Evolutionary conservation across 1,139 yeast species (phyloP), one percentile per base, ranked within the genome.

Genomic region (Saccharomyces hybrid): DNA sequence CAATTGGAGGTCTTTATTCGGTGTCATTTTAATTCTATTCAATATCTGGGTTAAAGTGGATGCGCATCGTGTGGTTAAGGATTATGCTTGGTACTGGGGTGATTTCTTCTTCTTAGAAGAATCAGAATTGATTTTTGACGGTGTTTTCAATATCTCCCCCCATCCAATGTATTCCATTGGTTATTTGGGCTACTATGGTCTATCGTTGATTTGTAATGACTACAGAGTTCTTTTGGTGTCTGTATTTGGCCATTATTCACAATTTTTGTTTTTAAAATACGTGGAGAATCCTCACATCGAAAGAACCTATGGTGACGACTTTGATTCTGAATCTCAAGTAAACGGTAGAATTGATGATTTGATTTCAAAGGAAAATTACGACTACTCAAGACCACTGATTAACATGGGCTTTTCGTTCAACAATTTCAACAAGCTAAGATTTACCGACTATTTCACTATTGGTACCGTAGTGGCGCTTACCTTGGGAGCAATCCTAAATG

Each of bases 21-120:
- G 88, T 11, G 56, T 71, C 0, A 55, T 70, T 6, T 76, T 88
- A 61, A 80, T 87, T 56, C 61, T 84, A 50, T 88, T 88, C 74
- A 88, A 88, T 66, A 75, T 86, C 48, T 88, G 95, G 95, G 96
- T 88, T 52, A 88, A 88, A 68, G 75, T 88, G 14, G 93, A 88
- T 71, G 96, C 96, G 42, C 96, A 88, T 69, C 80, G 90, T 61
- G 91, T 89, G 26, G 91, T 88, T 55, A 88, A 88, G 68, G 96
- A 88, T 70, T 89, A 84, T 67, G 96, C 96, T 11, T 88, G 96
- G 96, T 88, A 88, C 71, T 88, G 96, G 96, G 96, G 96, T 32
- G 96, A 88, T 70, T 88, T 88, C 73, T 88, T 88, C 77, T 78
- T 91, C 58, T 86, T 88, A 67, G 88, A 82, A 62, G 83, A 88